These are phyloP conservation scores for Cordyceps fumosorosea DNA, from an alignment of 2,329 filamentous ascomycete genomes.

Conservation along the genomic window DNA sequence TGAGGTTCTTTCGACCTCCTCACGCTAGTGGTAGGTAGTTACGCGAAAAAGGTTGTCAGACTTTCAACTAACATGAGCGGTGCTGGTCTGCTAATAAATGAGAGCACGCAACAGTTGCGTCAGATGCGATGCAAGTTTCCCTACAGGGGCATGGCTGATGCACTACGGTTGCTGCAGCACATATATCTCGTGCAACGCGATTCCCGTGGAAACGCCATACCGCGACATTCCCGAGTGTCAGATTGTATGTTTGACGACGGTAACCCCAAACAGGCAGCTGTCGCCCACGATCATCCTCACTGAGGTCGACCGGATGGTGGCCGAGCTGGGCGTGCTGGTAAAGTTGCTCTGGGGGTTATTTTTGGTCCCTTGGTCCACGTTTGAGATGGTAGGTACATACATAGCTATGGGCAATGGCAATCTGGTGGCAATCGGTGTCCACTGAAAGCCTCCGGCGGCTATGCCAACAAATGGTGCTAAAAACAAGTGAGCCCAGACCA, in stretches of 20 bases:
- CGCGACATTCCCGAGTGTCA: not conserved
- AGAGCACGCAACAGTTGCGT: not conserved
- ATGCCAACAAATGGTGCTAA: not conserved
- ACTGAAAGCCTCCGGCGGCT: not conserved
- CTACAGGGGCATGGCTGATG: not conserved
- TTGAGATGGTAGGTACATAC: not conserved
- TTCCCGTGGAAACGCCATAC: not conserved
- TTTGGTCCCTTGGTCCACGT: not conserved
- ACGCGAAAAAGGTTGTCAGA: not conserved
- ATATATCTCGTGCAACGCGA: conserved; percentile 3
- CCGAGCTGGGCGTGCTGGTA: not conserved
- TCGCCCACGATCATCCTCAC: not conserved
- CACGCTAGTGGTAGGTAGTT: not conserved
- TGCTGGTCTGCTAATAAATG: not conserved
- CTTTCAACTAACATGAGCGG: not conserved
- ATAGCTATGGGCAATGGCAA: not conserved
- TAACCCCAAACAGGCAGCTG: not conserved
- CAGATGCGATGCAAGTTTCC: not conserved
- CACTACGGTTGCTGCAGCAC: not conserved
- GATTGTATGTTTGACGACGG: not conserved
- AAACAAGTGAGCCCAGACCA: not conserved
- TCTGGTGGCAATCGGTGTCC: not conserved
- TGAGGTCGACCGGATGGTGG: not conserved
- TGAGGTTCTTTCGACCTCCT: not conserved
- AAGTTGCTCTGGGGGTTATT: not conserved